A percentile compares a stretch with the other conserved stretches of the same genome.
phyloP scores from a whole-genome alignment of 352 stramenopile species.

The Plasmopara viticola region DNA sequence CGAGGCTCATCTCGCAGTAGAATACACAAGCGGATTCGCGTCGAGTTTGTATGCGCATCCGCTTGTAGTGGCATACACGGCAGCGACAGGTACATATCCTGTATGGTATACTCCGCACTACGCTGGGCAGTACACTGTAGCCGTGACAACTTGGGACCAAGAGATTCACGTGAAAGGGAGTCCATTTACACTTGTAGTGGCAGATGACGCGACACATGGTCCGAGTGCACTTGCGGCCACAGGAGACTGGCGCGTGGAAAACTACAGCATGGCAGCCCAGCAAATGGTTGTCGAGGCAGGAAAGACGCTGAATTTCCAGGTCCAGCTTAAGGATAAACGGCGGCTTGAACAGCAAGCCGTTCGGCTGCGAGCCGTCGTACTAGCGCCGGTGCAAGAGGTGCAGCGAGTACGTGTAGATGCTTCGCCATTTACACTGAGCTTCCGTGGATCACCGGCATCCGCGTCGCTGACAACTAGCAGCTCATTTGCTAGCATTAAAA shows the following conservation, averaged over 20 bases:
- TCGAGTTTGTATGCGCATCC: constrained; percentile 41
- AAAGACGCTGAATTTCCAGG: constrained; percentile 63
- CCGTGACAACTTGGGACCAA: constrained; percentile 70
- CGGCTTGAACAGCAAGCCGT: constrained; percentile 64
- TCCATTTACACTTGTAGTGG: constrained; percentile 82
- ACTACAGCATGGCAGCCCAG: constrained; percentile 39
- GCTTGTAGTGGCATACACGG: constrained; percentile 41
- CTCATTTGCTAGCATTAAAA: constrained; percentile 37
- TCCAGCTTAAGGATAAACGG: constrained; percentile 88
- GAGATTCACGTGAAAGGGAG: constrained; percentile 78
- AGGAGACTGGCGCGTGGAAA: constrained; percentile 68
- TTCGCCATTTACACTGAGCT: constrained; percentile 42
- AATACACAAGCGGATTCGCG: constrained; percentile 44
- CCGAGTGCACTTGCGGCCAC: constrained; percentile 62
- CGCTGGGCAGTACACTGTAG: constrained; percentile 84
- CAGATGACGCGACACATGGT: constrained; percentile 60
- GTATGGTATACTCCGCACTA: constrained; percentile 89
- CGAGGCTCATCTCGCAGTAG: constrained; percentile 57
- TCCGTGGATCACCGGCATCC: constrained; percentile 41
- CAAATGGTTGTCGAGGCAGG: constrained; percentile 51
- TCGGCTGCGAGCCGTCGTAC: constrained; percentile 45
- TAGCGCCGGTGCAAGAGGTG: constrained; percentile 42
- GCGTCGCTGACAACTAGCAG: constrained; percentile 31
- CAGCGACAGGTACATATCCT: constrained; percentile 81
- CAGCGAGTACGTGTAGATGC: constrained; percentile 46